Base-by-base conservation (phyloP, 2,329 filamentous ascomycete species). In the Sporothrix pallida region DNA sequence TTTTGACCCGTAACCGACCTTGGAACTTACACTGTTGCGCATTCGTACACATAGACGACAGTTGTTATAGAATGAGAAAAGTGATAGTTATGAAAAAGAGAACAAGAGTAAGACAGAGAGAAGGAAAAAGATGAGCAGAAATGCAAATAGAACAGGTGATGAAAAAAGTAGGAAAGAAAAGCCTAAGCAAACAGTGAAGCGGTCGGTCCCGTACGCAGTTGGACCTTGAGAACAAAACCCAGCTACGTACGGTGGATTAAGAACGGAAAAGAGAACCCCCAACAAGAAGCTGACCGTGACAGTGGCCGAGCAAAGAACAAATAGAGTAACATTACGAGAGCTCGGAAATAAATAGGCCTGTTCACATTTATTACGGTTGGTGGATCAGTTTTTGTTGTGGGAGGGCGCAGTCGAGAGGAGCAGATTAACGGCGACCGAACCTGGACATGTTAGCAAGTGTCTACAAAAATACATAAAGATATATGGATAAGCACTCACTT, bases 371-470 rank as follows among this genome's bases (percentile, higher is more conserved):
- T 23, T 48, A 48, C 20, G 42, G 62, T 67, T 67, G 62, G 20
- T 20, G 5, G 17, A 48, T 67, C 62, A 48, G 62, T 44, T 44
- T 20, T 46, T 13, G 62, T 20, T n/a, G 62, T 20, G 4, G 42
- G 42, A 48, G 42, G 42, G 6, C 13, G 42, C 42, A 37, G 73
- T 69, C 74, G 72, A 56, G 62, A 37, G 31, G 60, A 71, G 72
- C 48, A 13, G 50, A 80, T 90, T 94, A 97, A 92, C 94, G 93
- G 86, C 94, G 93, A 87, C 94, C 93, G 91, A 97, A 97, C 92
- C 94, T 97, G 93, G 84, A 86, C 87, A 86, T 91, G 26, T 91
- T 56, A 56, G 70, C 44, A 85, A 89, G 87, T 84, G 90, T 82
- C 44, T n/a, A n/a, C n/a, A n/a, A n/a, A n/a, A n/a, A n/a, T n/a